Evolutionary conservation across 164 flowering plant genomes (phyloP).

Genomic region (Magnolia changhungtana): DNA sequence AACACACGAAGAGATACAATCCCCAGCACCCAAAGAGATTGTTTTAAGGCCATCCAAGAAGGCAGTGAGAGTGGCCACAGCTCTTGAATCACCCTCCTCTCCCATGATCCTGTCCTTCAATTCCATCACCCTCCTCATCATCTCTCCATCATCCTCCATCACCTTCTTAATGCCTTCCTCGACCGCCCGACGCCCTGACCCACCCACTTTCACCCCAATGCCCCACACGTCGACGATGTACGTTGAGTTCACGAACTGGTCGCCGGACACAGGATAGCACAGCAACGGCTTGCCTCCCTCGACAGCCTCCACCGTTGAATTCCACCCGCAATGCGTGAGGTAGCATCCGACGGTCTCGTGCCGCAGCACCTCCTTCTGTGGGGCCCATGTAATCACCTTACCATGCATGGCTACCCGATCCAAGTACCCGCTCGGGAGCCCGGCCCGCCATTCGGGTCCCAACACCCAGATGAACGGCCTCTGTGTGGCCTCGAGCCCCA

Average conservation of each 20-base stretch:
- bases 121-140: slow-evolving; percentile 32
- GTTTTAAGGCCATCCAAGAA: slow-evolving; percentile 21
- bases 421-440: slow-evolving; percentile 45
- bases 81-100: slow-evolving; percentile 30
- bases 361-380: slow-evolving; percentile 56
- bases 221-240: slow-evolving; percentile 63
- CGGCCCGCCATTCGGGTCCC: slow-evolving; percentile 40
- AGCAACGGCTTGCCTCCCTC: slow-evolving; percentile 40
- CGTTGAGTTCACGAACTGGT: slow-evolving; percentile 62
- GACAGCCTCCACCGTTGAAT: slow-evolving; percentile 75
- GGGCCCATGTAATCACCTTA: slow-evolving; percentile 72
- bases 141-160: slow-evolving; percentile 28
- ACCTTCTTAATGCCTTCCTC: slow-evolving; percentile 16
- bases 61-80: slow-evolving; percentile 20
- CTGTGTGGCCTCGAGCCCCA: slow-evolving; percentile 41
- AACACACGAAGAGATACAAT: no score
- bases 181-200: slow-evolving; percentile 18
- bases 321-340: slow-evolving; percentile 90
- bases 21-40: not conserved
- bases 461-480: slow-evolving; percentile 73
- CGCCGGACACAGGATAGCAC: slow-evolving; percentile 79
- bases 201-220: slow-evolving; percentile 45
- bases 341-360: slow-evolving; percentile 59
- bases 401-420: slow-evolving; percentile 40
- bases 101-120: slow-evolving; percentile 41